phyloP scores from a whole-genome alignment of 2,329 filamentous ascomycete species.

The Pseudogymnoascus destructans region DNA sequence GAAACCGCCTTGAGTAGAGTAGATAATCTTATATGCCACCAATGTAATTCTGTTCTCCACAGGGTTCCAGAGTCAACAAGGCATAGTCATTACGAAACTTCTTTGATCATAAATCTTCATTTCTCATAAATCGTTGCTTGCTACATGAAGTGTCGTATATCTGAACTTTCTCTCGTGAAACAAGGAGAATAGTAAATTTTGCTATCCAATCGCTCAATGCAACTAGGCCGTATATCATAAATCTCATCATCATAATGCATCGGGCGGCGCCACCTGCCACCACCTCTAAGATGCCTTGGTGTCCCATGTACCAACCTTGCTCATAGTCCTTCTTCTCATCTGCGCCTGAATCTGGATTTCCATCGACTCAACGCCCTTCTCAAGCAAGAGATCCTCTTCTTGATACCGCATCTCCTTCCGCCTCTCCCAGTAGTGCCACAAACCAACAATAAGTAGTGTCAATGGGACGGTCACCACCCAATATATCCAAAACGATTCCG shows the following conservation, averaged over 20 bases:
- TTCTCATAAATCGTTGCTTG: constrained; percentile 2
- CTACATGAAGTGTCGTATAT: background rate
- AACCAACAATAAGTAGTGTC: constrained; percentile 39
- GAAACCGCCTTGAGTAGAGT: background rate
- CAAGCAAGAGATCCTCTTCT: constrained; percentile 21
- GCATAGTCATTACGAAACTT: background rate
- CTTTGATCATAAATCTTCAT: background rate
- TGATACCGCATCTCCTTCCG: constrained; percentile 16
- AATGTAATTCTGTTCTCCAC: background rate
- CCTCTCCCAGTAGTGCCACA: constrained; percentile 36
- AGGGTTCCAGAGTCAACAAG: background rate
- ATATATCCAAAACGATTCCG: constrained; percentile 46
- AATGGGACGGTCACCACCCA: constrained; percentile 47
- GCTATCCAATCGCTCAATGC: background rate
- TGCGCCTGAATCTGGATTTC: constrained; percentile 20
- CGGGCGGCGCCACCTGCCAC: background rate
- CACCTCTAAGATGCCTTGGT: background rate
- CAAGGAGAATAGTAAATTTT: background rate
- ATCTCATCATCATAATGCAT: background rate
- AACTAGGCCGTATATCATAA: background rate
- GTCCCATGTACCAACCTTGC: constrained; percentile 16
- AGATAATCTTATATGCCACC: background rate
- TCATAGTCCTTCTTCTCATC: constrained; percentile 22
- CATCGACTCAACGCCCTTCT: constrained; percentile 21
- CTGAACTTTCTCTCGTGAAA: background rate